Base-by-base conservation (phyloP, 2,329 filamentous ascomycete genomes). In the Fusarium papillatum region DNA sequence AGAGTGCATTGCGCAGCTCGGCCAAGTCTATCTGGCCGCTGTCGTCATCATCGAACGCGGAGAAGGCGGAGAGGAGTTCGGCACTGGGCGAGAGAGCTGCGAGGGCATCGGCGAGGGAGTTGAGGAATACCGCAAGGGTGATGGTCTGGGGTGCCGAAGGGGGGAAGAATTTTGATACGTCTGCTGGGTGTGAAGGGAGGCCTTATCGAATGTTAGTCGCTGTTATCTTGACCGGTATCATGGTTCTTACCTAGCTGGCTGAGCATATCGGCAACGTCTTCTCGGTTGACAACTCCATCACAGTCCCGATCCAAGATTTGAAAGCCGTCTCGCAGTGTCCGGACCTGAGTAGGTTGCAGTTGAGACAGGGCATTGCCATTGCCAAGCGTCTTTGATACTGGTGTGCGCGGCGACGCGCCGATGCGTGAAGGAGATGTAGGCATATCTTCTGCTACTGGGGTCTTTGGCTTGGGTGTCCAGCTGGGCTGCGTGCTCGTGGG, bases 41-140 rank as follows among this genome's bases (percentile, higher is more conserved):
- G 82, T 99, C 97, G 74, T 98, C 95, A 73, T 98, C 95, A 81
- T 99, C 97, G 82, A 98, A 98, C 0, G 97, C 97, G 3, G 95
- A 95, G 78, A 99, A 96, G 0, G 97, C 97, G 2, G 95, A 96
- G 24, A 95, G 87, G 13, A 99, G 89, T 82, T 99, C 97, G 19
- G 92, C 90, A 26, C 92, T 91, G 0, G 94, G 93, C 1, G 95
- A 97, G 22, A 98, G 87, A 0, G 92, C 90, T 2, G 92, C 91
- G 5, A 98, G 87, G 3, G 94, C 90, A 13, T 91, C 90, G 1
- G 96, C 94, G 3, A 99, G 87, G 1, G 93, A 93, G 81, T 95
- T 96, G 26, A 99, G 89, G 82, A 98, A 99, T 5, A 93, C 91
- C 1, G 96, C 95, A 48, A 99, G 91, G 59, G 94, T 94, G 79